Evolutionary conservation across 129 eudicot genomes (phyloP).

Genomic region (Kitagawia praeruptora): DNA sequence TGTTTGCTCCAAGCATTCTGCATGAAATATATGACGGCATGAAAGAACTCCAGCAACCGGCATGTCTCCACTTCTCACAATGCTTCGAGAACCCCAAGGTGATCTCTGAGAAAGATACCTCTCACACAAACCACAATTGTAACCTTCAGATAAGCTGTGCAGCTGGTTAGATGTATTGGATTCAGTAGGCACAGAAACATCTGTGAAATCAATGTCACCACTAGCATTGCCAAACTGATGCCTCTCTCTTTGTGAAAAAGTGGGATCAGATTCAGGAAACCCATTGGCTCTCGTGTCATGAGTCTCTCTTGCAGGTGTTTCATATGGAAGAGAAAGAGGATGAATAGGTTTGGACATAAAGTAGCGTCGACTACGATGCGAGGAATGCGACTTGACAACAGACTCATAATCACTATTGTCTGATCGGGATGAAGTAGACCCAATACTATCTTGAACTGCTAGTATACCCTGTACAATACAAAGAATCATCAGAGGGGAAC

Average conservation of each 20-base stretch:
- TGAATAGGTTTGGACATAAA: constrained; percentile 92
- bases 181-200: constrained; percentile 47
- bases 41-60: constrained; percentile 88
- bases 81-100: constrained; percentile 79
- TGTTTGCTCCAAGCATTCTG: constrained; percentile 86
- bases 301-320: constrained; percentile 28
- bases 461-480: constrained; percentile 47
- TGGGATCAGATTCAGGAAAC: constrained; percentile 31
- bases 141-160: constrained; percentile 29
- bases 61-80: constrained; percentile 69
- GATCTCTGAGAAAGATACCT: constrained; percentile 81
- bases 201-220: constrained; percentile 49
- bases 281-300: constrained; percentile 4
- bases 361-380: constrained; percentile 64
- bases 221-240: constrained; percentile 50
- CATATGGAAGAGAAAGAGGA: constrained; percentile 55
- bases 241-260: constrained; percentile 36
- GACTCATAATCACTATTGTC: constrained; percentile 78
- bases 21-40: constrained; percentile 86
- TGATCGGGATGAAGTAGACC: constrained; percentile 75
- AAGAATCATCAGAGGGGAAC: neutral
- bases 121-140: constrained; percentile 69
- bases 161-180: constrained; percentile 30
- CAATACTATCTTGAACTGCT: constrained; percentile 45
- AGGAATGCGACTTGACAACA: constrained; percentile 44